Evolutionary conservation across 2,329 filamentous ascomycete genomes (phyloP), one percentile per base, ranked within the genome.

Genomic region (Reticulascus tulasneorum): DNA sequence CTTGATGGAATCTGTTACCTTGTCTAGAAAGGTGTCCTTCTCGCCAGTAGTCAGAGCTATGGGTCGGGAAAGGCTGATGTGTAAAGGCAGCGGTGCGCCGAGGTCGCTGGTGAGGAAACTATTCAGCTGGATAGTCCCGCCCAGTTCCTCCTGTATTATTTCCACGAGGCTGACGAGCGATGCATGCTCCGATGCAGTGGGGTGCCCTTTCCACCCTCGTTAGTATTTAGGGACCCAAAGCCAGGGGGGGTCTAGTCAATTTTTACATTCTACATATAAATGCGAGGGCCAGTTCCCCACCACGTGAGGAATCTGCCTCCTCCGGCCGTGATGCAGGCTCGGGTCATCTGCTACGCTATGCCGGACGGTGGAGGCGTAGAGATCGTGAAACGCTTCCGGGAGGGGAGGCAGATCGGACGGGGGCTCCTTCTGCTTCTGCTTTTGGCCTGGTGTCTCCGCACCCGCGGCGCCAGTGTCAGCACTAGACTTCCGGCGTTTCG

Each of bases 281-380:
- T 97, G 91, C 22, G 82, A 88, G 2, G 91, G 88, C 93, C 93
- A 98, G 59, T 89, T 87, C 42, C 93, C 93, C 40, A 81, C 77
- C 18, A 91, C 70, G 61, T 98, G 93, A 17, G 91, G 90, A 31
- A 80, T 85, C 38, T 83, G 76, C 26, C 93, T 78, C 55, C 82
- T 87, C 29, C 91, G 81, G 35, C 93, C 93, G 21, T 84, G 84
- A 59, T 98, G 93, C 39, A 97, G 69, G 41, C 73, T 71, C 1
- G 91, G 89, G 54, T 95, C 85, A 62, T 97, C 93, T 49, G 70
- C 73, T 25, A 83, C 82, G 60, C 84, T 86, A 45, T 84, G 71
- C 44, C 91, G 80, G 33, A 86, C 82, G 25, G 82, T 86, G 9
- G 86, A 83, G 19, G 90, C 84, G 62, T 98, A 97, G 36, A 97